A percentile compares a stretch with the other conserved stretches of the same genome.
These are phyloP conservation scores for Lactarius hatsudake DNA, from an alignment of 768 basidiomycete genomes.

Conservation along the genomic window DNA sequence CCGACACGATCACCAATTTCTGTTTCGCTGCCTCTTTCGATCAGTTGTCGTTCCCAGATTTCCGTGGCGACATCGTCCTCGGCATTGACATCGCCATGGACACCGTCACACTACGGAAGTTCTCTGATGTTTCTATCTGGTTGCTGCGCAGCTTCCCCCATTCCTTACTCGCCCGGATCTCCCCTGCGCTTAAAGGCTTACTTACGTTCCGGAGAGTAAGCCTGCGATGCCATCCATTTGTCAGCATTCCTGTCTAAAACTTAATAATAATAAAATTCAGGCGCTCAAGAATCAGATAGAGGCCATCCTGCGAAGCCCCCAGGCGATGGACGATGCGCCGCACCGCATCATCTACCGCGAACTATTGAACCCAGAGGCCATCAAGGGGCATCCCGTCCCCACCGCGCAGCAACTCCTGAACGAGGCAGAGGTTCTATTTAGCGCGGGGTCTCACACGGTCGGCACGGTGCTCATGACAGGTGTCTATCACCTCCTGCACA, in stretches of 20 bases:
- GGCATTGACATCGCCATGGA: constrained; percentile 35
- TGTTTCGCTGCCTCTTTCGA: constrained; percentile 39
- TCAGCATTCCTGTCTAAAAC: background rate
- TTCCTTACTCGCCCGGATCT: background rate
- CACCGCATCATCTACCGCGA: constrained; percentile 22
- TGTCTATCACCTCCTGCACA: constrained; percentile 10
- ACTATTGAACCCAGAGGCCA: constrained; percentile 9
- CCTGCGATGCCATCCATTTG: background rate
- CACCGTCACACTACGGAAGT: constrained; percentile 26
- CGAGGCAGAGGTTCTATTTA: constrained; percentile 16
- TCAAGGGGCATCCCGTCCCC: constrained; percentile 1
- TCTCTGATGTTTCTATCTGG: constrained; percentile 8
- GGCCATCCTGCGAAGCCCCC: constrained; percentile 3
- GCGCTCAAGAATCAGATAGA: constrained; percentile 5
- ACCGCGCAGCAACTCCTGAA: constrained; percentile 4
- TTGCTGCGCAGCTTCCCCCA: constrained; percentile 1
- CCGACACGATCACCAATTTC: constrained; percentile 45
- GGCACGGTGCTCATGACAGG: constrained; percentile 18
- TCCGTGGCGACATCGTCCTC: constrained; percentile 37
- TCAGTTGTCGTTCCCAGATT: constrained; percentile 36
- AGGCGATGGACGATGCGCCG: constrained; percentile 8
- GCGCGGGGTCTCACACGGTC: constrained; percentile 21
- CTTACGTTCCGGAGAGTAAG: constrained; percentile 1
- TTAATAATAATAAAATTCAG: background rate
- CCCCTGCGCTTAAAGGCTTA: constrained; percentile 2